Evolutionary conservation across 352 stramenopile genomes (phyloP).

Genomic region (Poterioochromonas sp.): DNA sequence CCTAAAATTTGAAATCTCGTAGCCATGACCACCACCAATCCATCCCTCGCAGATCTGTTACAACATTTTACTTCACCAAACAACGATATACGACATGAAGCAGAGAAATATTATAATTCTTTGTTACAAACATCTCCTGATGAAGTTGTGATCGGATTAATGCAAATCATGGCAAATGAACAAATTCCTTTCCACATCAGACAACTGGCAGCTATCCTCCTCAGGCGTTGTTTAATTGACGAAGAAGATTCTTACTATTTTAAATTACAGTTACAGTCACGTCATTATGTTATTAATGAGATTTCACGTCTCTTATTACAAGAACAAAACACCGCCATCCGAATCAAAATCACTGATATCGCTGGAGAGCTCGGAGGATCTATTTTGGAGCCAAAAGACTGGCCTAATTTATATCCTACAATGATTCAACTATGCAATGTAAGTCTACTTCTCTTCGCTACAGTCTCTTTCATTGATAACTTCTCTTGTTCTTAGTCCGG

Average conservation of each 20-base stretch:
- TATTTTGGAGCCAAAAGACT: not conserved
- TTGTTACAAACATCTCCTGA: not conserved
- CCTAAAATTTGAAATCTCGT: too few relatives aligned
- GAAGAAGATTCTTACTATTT: not conserved
- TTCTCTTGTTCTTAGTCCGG: not conserved
- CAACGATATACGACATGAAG: not conserved
- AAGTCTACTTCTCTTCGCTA: not conserved
- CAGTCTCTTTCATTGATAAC: not conserved
- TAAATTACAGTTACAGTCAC: not conserved
- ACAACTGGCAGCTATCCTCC: not conserved
- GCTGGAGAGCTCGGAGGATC: not conserved
- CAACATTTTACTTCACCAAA: not conserved
- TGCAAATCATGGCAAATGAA: not conserved
- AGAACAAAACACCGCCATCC: not conserved
- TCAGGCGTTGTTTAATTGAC: not conserved
- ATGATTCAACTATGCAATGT: not conserved
- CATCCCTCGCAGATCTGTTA: not conserved
- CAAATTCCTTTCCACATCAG: not conserved
- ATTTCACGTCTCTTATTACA: not conserved
- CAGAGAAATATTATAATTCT: not conserved
- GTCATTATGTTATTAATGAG: not conserved
- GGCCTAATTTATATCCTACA: not conserved
- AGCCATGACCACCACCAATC: too few relatives aligned
- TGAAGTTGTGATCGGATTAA: not conserved
- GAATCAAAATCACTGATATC: not conserved